Evolutionary conservation across 176 grass and related monocot genomes (phyloP).

Genomic region (Avena atlantica): DNA sequence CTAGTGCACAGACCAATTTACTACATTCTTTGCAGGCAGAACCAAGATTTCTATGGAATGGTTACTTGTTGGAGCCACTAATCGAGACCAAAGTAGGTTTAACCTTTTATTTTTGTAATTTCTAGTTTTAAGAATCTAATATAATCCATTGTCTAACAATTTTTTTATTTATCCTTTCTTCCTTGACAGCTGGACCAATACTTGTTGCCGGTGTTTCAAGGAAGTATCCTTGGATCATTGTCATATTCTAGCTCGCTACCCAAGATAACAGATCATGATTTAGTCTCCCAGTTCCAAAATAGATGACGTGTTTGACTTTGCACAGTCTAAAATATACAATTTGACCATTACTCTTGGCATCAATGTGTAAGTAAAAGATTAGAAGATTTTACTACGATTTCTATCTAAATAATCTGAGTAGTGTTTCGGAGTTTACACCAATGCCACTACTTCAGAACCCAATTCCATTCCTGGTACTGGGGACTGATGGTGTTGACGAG

Average conservation of each 20-base stretch:
- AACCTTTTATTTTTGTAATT: background rate
- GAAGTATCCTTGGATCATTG: slow-evolving; percentile 71
- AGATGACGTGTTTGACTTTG: background rate
- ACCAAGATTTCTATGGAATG: slow-evolving; percentile 93
- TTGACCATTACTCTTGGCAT: no score
- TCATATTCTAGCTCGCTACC: slow-evolving; percentile 5
- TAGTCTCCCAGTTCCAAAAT: background rate
- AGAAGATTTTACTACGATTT: background rate
- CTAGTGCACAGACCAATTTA: background rate
- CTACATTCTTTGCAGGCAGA: slow-evolving; percentile 69
- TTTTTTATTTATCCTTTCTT: slow-evolving; percentile 44
- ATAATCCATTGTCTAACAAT: background rate
- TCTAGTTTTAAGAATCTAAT: slow-evolving; percentile 5
- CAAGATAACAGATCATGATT: background rate
- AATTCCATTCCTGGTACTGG: background rate
- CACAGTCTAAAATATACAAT: background rate
- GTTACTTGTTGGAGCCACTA: slow-evolving; percentile 87
- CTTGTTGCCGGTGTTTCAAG: slow-evolving; percentile 84
- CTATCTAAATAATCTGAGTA: background rate
- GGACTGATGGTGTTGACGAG: background rate
- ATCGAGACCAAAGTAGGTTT: slow-evolving; percentile 81
- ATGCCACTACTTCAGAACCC: no score
- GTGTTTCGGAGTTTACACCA: background rate
- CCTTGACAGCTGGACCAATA: slow-evolving; percentile 75
- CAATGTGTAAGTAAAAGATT: background rate